Evolutionary conservation across 345 rosid genomes (phyloP), one percentile per base, ranked within the genome.

Genomic region (Ricinus communis): DNA sequence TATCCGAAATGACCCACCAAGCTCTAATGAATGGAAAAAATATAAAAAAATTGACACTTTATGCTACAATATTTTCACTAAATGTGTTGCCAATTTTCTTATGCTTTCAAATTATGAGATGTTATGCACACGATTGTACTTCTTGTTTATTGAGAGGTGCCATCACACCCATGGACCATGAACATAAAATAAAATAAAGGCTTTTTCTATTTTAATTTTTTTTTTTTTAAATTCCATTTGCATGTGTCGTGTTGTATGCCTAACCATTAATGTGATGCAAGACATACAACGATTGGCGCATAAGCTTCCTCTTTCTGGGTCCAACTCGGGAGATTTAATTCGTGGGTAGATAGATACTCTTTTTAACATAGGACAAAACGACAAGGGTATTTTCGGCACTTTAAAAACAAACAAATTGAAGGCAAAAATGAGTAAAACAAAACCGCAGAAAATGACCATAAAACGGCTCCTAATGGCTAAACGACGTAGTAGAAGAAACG

Each of bases 401-500:
- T 61, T 33, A 4, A n/a, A 1, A 50, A 11, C 43, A 38, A 43
- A 43, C 33, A 25, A 52, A n/a, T n/a, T 33, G 36, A 13, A 15
- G 40, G 40, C 43, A 1, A 43, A 3, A 12, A 27, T 28, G 63
- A 16, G 62, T 11, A 2, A 30, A 54, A 45, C 55, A 14, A 43
- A 57, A 66, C 11, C 38, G 45, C 62, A 30, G 62, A 62, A 52
- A 40, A 52, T 62, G 69, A 62, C 69, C 33, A 19, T 52, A 24
- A n/a, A 62, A 71, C 67, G 28, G 68, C 46, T 51, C 33, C 10
- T 2, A 46, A 53, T 22, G 38, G 38, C 38, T 11, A 70, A 50
- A 52, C 16, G 49, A 59, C 74, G 49, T 24, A 15, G 16, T 5
- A 47, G 10, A 0, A 38, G 30, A 13, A 58, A 15, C 14, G 40